Evolutionary conservation across 345 rosid species (phyloP).

Genomic region (Salix dunnii): DNA sequence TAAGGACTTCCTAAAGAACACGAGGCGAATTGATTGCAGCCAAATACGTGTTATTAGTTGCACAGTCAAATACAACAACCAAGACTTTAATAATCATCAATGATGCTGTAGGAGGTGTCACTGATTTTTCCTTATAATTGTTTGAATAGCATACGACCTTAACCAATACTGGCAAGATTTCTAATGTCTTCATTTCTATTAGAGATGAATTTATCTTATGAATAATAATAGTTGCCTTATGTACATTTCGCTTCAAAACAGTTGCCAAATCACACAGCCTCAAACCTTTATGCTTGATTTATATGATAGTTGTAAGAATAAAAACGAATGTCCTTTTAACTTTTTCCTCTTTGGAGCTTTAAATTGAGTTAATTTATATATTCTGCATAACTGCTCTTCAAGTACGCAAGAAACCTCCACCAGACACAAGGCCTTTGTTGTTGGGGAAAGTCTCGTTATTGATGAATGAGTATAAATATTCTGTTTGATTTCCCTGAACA

Average conservation of each 20-base stretch:
- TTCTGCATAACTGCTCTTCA: slow-evolving; percentile 13
- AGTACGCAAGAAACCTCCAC: slow-evolving; percentile 27
- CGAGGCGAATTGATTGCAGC: slow-evolving; percentile 69
- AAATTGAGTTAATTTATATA: too few relatives aligned
- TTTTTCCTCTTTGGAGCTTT: slow-evolving; percentile 69
- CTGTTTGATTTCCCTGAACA: neutral
- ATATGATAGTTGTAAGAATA: slow-evolving; percentile 57
- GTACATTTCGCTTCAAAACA: slow-evolving; percentile 69
- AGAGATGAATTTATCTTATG: slow-evolving; percentile 81
- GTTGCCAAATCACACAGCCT: slow-evolving; percentile 55
- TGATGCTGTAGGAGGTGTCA: slow-evolving; percentile 56
- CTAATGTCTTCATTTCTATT: slow-evolving; percentile 68
- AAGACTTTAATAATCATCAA: slow-evolving; percentile 83
- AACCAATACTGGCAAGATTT: slow-evolving; percentile 72
- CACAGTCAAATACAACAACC: slow-evolving; percentile 73
- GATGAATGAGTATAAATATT: slow-evolving; percentile 30
- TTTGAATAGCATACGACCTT: slow-evolving; percentile 62
- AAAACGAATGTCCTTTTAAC: slow-evolving; percentile 64
- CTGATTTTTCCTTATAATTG: slow-evolving; percentile 29
- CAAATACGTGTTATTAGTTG: slow-evolving; percentile 64
- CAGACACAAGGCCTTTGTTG: slow-evolving; percentile 22
- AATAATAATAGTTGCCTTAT: slow-evolving; percentile 76
- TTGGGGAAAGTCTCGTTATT: slow-evolving; percentile 35
- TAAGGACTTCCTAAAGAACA: slow-evolving; percentile 57
- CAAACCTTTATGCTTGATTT: slow-evolving; percentile 70